Base-by-base conservation (phyloP, 495 filamentous ascomycete species). In the Talaromyces wortmannii region DNA sequence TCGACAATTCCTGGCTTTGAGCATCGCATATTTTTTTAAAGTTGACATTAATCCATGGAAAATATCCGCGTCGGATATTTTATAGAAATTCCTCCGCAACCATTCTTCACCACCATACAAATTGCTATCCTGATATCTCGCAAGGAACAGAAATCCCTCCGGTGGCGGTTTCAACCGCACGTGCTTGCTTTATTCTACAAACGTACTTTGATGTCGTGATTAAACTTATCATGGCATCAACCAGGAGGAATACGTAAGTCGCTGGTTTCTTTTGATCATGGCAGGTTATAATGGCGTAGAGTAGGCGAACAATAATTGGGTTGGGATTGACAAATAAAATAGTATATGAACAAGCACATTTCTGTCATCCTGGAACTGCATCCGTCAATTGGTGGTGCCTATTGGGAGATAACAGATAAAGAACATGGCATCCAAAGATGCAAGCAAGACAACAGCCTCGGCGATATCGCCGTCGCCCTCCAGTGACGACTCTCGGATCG, bases 161-260 rank as follows among this genome's bases (percentile, higher is more conserved):
- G 23, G 23, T 23, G 23, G 23, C 23, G 23, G 23, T 23, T 23
- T 23, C 23, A 23, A 23, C 23, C 23, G 23, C 23, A 23, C 23
- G 23, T 23, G 23, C 23, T 23, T 23, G 23, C 23, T 23, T 23
- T 23, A 23, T 23, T 23, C 23, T 23, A 23, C 23, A 23, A 23
- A 23, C 36, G 8, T 13, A 47, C 8, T 13, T 44, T 11, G 31
- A 65, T 66, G 61, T 63, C 63, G 63, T 66, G 61, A 63, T 63
- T 23, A 11, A 30, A 50, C 36, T 59, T 56, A 66, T 62, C 53
- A 61, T 66, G 63, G 45, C 58, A 61, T 52, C 59, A 63, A 30
- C 15, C 48, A 40, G 36, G 8, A 40, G 8, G 36, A 10, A 40
- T 40, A 40, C 36, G 36, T 13, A 40, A 40, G 36, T 8, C 5